Conservation (phyloP, 108 stramenopile genomes). For the Nitzschia sp. region DNA sequence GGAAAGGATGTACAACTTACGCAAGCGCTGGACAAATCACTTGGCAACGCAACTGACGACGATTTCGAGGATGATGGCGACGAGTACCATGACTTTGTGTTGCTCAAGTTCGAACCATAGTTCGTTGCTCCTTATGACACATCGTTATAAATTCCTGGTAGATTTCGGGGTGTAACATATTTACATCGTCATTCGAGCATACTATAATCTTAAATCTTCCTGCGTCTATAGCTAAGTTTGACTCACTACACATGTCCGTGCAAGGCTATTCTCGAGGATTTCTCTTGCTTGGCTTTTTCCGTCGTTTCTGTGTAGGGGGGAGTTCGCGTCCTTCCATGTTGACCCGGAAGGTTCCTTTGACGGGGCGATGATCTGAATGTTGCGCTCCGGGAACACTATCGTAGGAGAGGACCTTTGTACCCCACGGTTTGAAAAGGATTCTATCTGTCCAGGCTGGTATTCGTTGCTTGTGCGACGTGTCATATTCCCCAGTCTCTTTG, state of each 20-base stretch:
- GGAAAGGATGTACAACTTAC: slow-evolving; percentile 76
- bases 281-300: not conserved
- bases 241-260: too few relatives aligned
- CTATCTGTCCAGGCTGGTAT: slow-evolving; percentile 91
- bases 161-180: too few relatives aligned
- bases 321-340: slow-evolving; percentile 37
- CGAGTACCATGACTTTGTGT: slow-evolving; percentile 88
- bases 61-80: slow-evolving; percentile 66
- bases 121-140: slow-evolving; percentile 13
- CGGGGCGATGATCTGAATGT: slow-evolving; percentile 88
- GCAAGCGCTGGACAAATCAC: slow-evolving; percentile 72
- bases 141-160: slow-evolving; percentile 7
- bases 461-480: slow-evolving; percentile 86
- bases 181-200: not conserved
- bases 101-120: slow-evolving; percentile 90
- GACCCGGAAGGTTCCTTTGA: slow-evolving; percentile 68
- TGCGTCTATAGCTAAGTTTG: not conserved
- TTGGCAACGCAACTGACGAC: slow-evolving; percentile 62
- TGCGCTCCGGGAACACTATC: slow-evolving; percentile 51
- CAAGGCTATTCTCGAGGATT: too few relatives aligned
- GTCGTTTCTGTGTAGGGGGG: slow-evolving; percentile 14
- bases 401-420: slow-evolving; percentile 71
- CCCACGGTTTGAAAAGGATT: slow-evolving; percentile 74
- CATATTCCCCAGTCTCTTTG: slow-evolving; percentile 73
- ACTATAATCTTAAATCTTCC: not conserved